These are phyloP conservation scores for Diospyros lotus DNA, from an alignment of 148 eudicot species.

Conservation along the genomic window DNA sequence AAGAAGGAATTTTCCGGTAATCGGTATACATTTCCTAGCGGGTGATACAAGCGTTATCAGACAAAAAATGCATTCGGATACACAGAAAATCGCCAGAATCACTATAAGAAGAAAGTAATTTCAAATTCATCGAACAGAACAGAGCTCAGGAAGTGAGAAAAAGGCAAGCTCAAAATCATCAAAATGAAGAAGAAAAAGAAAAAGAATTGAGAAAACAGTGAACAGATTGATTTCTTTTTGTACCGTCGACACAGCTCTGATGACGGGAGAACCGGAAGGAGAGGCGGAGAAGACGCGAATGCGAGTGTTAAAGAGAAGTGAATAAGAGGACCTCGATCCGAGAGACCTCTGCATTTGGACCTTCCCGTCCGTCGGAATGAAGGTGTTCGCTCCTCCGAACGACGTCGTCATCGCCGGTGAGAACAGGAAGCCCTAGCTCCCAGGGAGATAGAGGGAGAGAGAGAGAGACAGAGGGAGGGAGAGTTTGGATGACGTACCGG, in stretches of 20 bases:
- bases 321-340: conserved; percentile 42
- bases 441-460: not conserved
- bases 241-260: conserved; percentile 80
- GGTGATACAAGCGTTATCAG: no score
- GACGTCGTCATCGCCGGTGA: conserved; percentile 47
- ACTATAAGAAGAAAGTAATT: no score
- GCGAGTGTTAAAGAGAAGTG: conserved; percentile 26
- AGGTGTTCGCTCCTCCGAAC: conserved; percentile 43
- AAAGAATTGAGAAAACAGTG: not conserved
- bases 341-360: conserved; percentile 41
- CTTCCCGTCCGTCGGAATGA: conserved; percentile 40
- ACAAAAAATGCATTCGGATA: no score
- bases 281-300: conserved; percentile 30
- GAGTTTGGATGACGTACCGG: not conserved
- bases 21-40: no score
- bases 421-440: not conserved
- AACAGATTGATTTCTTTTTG: not conserved
- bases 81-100: no score
- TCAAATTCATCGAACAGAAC: not conserved
- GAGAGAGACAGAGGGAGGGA: conserved; percentile 8
- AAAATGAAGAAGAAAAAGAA: not conserved
- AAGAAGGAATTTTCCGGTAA: no score
- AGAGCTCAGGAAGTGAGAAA: not conserved
- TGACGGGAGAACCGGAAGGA: conserved; percentile 27
- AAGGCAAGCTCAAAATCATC: not conserved